These are phyloP conservation scores for Diaporthe sp. DNA, from an alignment of 2,329 filamentous ascomycete species.

Conservation along the genomic window DNA sequence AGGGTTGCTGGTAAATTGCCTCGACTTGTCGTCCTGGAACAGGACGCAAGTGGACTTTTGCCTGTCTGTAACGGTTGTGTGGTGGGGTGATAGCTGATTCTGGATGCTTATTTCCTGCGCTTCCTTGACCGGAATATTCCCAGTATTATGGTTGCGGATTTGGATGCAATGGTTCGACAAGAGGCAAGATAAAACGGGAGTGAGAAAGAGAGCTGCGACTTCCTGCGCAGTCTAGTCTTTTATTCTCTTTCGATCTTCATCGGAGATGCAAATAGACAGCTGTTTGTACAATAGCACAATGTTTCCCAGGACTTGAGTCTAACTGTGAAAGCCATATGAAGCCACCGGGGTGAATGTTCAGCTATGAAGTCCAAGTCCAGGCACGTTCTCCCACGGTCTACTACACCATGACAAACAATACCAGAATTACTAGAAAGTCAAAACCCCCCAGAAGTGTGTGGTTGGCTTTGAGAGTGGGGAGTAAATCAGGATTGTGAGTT, in stretches of 20 bases:
- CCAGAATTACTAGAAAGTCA: no score
- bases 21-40: not conserved
- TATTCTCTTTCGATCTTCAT: conserved; percentile 21
- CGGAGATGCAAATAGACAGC: conserved; percentile 37
- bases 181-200: conserved; percentile 30
- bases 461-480: not conserved
- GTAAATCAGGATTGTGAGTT: not conserved
- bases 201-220: conserved; percentile 23
- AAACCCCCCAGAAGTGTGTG: no score
- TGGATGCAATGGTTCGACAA: conserved; percentile 24
- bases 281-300: conserved; percentile 34
- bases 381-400: no score
- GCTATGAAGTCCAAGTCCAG: not conserved
- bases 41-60: not conserved
- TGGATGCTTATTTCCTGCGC: conserved; percentile 1
- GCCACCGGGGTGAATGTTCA: not conserved
- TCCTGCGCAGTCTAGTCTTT: conserved; percentile 38
- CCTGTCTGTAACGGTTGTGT: conserved; percentile 8
- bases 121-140: conserved; percentile 22
- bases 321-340: not conserved
- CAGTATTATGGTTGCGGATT: conserved; percentile 7
- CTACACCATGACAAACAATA: no score
- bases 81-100: not conserved
- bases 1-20: not conserved
- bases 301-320: not conserved